These are phyloP conservation scores for Chalciporus sphaerocephalus DNA, from an alignment of 768 basidiomycete species.

Conservation along the genomic window DNA sequence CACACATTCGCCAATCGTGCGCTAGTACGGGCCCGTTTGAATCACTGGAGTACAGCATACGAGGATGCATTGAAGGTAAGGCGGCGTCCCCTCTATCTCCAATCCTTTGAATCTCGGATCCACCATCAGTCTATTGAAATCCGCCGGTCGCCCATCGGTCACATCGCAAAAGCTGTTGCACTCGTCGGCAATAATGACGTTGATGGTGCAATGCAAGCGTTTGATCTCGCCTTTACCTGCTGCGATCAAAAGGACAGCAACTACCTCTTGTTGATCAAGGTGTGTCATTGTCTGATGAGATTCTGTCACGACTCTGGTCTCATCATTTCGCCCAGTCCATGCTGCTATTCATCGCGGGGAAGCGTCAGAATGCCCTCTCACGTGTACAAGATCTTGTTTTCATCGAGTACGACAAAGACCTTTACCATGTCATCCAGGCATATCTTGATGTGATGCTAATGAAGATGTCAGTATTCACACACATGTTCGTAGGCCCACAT, in stretches of 20 bases:
- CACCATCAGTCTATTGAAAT: neutral
- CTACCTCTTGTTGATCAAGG: constrained; percentile 9
- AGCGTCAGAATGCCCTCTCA: neutral
- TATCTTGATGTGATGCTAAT: too few species aligned
- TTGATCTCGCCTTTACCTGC: constrained; percentile 2
- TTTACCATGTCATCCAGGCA: constrained; percentile 3
- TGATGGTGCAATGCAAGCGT: neutral
- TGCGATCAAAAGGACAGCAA: neutral
- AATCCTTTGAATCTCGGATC: too few species aligned
- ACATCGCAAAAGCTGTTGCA: constrained; percentile 2
- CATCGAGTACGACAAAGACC: neutral
- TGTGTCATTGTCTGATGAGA: neutral
- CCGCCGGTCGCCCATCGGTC: constrained; percentile 4
- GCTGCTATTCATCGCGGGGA: neutral
- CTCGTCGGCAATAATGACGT: neutral
- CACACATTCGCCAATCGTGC: too few species aligned
- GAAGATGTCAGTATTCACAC: too few species aligned
- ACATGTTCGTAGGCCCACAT: neutral
- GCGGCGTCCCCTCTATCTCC: too few species aligned
- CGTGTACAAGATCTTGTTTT: neutral
- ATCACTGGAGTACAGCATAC: too few species aligned
- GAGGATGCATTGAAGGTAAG: too few species aligned
- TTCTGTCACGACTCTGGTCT: neutral
- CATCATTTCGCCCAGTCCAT: neutral
- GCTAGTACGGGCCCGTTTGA: too few species aligned